Evolutionary conservation across 2,329 filamentous ascomycete species (phyloP).

Genomic region (Epichloe festucae): DNA sequence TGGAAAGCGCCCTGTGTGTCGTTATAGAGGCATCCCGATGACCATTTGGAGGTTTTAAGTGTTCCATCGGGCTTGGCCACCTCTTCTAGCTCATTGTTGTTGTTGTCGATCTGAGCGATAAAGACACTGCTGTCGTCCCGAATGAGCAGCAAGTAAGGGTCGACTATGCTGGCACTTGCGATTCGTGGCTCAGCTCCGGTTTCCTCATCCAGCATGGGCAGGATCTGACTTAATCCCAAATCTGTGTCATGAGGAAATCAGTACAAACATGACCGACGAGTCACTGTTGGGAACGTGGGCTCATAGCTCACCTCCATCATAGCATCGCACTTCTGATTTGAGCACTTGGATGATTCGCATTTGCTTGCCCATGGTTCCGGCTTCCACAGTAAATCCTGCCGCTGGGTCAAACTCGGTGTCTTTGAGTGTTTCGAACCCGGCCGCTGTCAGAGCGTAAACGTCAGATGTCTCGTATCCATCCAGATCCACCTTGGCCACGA

Average conservation of each 20-base stretch:
- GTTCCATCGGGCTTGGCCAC: slow-evolving; percentile 49
- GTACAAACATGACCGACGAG: not conserved
- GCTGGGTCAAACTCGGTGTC: slow-evolving; percentile 87
- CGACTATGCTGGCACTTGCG: slow-evolving; percentile 68
- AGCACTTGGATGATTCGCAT: slow-evolving; percentile 79
- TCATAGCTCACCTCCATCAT: slow-evolving; percentile 61
- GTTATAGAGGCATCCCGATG: slow-evolving; percentile 72
- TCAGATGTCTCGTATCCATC: slow-evolving; percentile 65
- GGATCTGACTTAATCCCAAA: slow-evolving; percentile 77
- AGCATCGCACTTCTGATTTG: slow-evolving; percentile 75
- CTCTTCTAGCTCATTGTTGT: slow-evolving; percentile 75
- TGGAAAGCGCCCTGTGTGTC: slow-evolving; percentile 47
- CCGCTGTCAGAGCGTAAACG: slow-evolving; percentile 62
- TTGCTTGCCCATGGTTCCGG: slow-evolving; percentile 68
- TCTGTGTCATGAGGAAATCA: slow-evolving; percentile 37
- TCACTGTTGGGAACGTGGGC: not conserved
- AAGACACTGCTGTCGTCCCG: slow-evolving; percentile 73
- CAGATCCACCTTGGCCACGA: slow-evolving; percentile 60
- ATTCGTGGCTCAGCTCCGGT: slow-evolving; percentile 70
- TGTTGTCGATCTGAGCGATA: slow-evolving; percentile 62
- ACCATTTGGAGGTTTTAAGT: slow-evolving; percentile 55
- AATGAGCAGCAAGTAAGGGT: slow-evolving; percentile 73
- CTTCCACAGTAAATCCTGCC: slow-evolving; percentile 74
- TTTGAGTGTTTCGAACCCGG: slow-evolving; percentile 59
- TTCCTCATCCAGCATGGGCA: slow-evolving; percentile 86